Evolutionary conservation across 495 filamentous ascomycete genomes (phyloP), one percentile per base, ranked within the genome.

Genomic region (Cryomyces minteri): DNA sequence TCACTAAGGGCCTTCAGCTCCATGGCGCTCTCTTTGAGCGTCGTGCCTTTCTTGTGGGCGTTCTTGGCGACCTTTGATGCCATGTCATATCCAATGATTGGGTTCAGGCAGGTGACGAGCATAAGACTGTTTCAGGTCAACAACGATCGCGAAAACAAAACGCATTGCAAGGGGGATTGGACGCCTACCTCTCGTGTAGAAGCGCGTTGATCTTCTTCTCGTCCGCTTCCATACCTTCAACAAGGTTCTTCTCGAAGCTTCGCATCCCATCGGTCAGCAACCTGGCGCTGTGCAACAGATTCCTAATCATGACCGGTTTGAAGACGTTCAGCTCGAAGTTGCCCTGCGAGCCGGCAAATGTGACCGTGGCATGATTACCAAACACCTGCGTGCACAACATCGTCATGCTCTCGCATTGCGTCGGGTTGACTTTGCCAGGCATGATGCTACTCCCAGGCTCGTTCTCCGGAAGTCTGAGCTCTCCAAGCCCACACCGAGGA

Each of bases 251-350:
- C 70, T 94, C 82, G 62, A 98, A 96, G 58, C 80, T 86, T 57
- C 70, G 71, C 88, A 96, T 96, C 51, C 83, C 84, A 57, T 98
- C 90, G 41, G 82, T 71, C 32, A 98, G 67, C 43, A 98, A 73
- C 43, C 88, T 73, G 42, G 80, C 66, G 65, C 84, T 90, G 72
- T 96, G 90, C 31, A 98, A 72, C 49, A 95, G 67, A 68, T 96
- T 96, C 58, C 80, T 71, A 67, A 98, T 96, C 56, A 98, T 70
- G 39, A 95, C 72, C 32, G 90, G 90, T 73, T 98, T 98, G 76
- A 94, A 98, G 40, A 98, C 90, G 63, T 98, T 98, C 53, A 98
- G 76, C 62, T 98, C 90, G 56, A 98, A 98, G 67, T 98, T 92
- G 46, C 90, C 90, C 67, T 88, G 92, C 72, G 92, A 92, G 55